phyloP scores from a whole-genome alignment of 306 rosid species.

The Quercus cerris region DNA sequence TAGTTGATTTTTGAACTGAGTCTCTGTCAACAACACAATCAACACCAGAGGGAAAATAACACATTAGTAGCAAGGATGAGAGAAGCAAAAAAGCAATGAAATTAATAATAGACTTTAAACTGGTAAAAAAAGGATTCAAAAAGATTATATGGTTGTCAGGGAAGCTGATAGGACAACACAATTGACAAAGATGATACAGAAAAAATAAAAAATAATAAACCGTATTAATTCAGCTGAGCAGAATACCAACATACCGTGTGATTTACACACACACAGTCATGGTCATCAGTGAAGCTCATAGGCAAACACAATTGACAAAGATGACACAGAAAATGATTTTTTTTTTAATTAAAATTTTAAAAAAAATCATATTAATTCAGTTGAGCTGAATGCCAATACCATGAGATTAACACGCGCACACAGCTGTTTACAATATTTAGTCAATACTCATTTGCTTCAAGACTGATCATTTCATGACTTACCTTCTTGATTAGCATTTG shows the following conservation, averaged over 20 bases:
- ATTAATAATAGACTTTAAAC: neutral
- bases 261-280: no score
- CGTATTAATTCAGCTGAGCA: no score
- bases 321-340: neutral
- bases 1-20: conserved; percentile 63
- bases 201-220: no score
- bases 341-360: no score
- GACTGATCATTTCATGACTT: conserved; percentile 4
- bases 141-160: neutral
- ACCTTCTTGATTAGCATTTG: conserved; percentile 67
- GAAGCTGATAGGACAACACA: no score
- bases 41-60: neutral
- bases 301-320: neutral
- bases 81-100: conserved; percentile 11
- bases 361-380: neutral
- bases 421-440: neutral
- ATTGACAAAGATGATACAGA: no score
- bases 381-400: neutral
- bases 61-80: neutral
- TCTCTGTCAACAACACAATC: conserved; percentile 46
- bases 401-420: neutral
- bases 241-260: no score
- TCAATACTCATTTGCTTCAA: conserved; percentile 2
- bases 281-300: neutral
- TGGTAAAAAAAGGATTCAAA: neutral